phyloP scores from a whole-genome alignment of 2,329 filamentous ascomycete species.

The Pseudogymnoascus destructans region DNA sequence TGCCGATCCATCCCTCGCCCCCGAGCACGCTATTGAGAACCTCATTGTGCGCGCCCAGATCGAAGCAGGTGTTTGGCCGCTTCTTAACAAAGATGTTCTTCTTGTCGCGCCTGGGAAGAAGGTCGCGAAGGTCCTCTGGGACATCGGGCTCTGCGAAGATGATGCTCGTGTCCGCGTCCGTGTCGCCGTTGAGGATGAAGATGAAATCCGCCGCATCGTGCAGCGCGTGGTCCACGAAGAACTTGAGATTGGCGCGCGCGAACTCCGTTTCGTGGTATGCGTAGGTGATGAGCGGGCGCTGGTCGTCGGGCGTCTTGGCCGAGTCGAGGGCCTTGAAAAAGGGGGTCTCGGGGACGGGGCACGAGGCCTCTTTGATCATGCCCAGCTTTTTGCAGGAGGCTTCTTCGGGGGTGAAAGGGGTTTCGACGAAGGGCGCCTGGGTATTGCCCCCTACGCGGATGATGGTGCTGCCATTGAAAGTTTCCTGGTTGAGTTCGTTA shows the following conservation, averaged over 20 bases:
- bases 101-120: not conserved
- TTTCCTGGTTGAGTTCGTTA: not conserved
- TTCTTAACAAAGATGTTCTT: conserved; percentile 7
- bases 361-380: not conserved
- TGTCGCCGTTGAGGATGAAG: conserved; percentile 10
- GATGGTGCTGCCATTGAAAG: not conserved
- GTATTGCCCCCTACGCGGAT: not conserved
- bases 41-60: conserved; percentile 3
- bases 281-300: conserved; percentile 12
- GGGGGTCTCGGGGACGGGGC: not conserved
- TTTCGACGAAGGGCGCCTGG: not conserved
- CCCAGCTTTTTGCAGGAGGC: not conserved
- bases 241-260: conserved; percentile 7
- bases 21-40: not conserved
- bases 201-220: conserved; percentile 8
- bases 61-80: conserved; percentile 8
- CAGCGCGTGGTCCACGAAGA: conserved; percentile 8
- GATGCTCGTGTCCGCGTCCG: not conserved
- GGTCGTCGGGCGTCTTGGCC: not conserved
- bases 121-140: not conserved
- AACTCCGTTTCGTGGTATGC: conserved; percentile 10
- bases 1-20: conserved; percentile 4
- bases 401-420: not conserved
- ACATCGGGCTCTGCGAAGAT: not conserved
- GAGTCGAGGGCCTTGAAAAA: not conserved